These are phyloP conservation scores for Raphanus sativus DNA, from an alignment of 345 rosid species.

Conservation along the genomic window DNA sequence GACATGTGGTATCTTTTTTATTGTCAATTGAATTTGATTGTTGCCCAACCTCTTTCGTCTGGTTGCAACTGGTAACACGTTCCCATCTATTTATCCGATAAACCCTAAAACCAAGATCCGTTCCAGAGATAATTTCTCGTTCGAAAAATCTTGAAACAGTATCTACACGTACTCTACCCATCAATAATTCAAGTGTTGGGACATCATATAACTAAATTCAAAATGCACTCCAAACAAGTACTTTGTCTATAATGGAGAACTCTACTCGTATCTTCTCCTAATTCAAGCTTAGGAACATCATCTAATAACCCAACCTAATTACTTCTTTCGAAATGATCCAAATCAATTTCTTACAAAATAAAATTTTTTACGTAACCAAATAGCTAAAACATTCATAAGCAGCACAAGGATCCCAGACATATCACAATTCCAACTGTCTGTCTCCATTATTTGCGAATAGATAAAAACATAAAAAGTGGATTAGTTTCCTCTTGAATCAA, in stretches of 20 bases:
- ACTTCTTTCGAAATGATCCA: background rate
- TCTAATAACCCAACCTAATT: background rate
- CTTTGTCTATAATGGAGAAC: background rate
- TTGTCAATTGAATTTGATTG: background rate
- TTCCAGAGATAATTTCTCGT: background rate
- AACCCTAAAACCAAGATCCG: background rate
- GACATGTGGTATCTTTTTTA: background rate
- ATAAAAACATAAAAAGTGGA: background rate
- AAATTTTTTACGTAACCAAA: background rate
- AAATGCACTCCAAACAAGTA: background rate
- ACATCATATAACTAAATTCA: background rate
- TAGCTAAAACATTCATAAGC: background rate
- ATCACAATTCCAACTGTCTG: background rate
- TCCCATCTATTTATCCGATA: background rate
- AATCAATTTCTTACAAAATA: background rate
- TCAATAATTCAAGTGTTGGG: background rate
- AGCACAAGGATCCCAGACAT: background rate
- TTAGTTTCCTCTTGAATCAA: background rate
- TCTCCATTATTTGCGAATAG: slow-evolving; percentile 6
- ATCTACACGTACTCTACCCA: background rate
- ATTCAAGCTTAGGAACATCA: background rate
- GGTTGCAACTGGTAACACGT: background rate
- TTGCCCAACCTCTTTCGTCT: slow-evolving; percentile 9
- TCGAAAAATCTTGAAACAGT: background rate
- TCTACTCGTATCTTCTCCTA: background rate